Evolutionary conservation across 306 rosid genomes (phyloP).

Genomic region (Spatholobus suberectus): DNA sequence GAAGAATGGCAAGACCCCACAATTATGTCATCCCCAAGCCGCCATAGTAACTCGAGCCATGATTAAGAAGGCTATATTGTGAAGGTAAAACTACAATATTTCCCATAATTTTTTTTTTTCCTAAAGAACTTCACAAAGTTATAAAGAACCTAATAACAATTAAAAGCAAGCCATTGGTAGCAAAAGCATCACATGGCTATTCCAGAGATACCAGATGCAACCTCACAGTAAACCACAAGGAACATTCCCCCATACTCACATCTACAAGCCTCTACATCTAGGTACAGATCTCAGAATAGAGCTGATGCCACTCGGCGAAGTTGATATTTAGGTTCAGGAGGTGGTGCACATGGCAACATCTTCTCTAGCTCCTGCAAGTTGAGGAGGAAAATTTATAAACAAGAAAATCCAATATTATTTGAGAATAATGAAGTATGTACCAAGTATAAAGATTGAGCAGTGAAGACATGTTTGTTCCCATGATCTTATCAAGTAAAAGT

Average conservation of each 20-base stretch:
- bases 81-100: conserved; percentile 45
- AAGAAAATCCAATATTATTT: too few relatives aligned
- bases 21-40: too few relatives aligned
- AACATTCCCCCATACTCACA: conserved; percentile 36
- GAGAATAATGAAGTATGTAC: too few relatives aligned
- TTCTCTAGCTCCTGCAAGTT: conserved; percentile 83
- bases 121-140: conserved; percentile 26
- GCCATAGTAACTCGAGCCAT: conserved; percentile 4
- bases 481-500: not conserved
- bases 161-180: conserved; percentile 39
- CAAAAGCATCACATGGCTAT: conserved; percentile 43
- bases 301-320: conserved; percentile 90
- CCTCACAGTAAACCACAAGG: conserved; percentile 19
- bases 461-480: not conserved
- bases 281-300: conserved; percentile 61
- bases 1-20: not conserved
- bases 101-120: conserved; percentile 28
- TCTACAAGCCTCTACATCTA: conserved; percentile 47
- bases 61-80: conserved; percentile 31
- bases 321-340: conserved; percentile 89
- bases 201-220: conserved; percentile 37
- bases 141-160: conserved; percentile 31
- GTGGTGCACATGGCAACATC: conserved; percentile 67
- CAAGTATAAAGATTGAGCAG: not conserved
- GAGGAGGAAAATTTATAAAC: conserved; percentile 1